phyloP scores from a whole-genome alignment of 2,329 filamentous ascomycete species.

The Sarocladium brachiariae region DNA sequence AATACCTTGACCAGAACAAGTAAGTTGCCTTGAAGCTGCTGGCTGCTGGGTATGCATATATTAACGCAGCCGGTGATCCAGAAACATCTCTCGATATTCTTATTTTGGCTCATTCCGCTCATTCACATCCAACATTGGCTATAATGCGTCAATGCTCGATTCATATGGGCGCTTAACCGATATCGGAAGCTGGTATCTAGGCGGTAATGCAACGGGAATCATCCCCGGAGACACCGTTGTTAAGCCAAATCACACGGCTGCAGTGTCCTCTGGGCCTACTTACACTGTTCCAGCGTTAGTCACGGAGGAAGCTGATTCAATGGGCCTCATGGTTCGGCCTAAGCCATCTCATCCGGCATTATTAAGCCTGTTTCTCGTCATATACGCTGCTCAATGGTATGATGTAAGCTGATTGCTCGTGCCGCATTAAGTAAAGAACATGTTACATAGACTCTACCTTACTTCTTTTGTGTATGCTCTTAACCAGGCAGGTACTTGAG shows the following conservation, averaged over 20 bases:
- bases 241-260: not conserved
- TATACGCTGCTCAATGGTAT: too few relatives aligned
- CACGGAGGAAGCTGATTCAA: not conserved
- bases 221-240: conserved; percentile 20
- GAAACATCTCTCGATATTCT: conserved; percentile 46
- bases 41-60: too few relatives aligned
- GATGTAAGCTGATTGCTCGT: too few relatives aligned
- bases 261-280: not conserved
- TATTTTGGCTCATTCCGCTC: conserved; percentile 72
- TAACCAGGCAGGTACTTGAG: too few relatives aligned
- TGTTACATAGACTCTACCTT: too few relatives aligned
- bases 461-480: too few relatives aligned
- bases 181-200: conserved; percentile 73
- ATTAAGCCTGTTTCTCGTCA: not conserved
- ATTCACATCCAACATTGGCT: conserved; percentile 63
- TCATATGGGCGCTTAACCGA: conserved; percentile 63
- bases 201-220: conserved; percentile 41
- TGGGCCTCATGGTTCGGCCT: not conserved
- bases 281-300: not conserved
- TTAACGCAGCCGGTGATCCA: not conserved
- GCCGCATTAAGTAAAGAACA: too few relatives aligned
- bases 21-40: conserved; percentile 44
- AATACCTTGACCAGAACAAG: conserved; percentile 53
- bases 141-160: conserved; percentile 65
- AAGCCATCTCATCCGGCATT: not conserved